Evolutionary conservation across 371 early-diverging fungal species (phyloP).

Genomic region (Zychaea mexicana): DNA sequence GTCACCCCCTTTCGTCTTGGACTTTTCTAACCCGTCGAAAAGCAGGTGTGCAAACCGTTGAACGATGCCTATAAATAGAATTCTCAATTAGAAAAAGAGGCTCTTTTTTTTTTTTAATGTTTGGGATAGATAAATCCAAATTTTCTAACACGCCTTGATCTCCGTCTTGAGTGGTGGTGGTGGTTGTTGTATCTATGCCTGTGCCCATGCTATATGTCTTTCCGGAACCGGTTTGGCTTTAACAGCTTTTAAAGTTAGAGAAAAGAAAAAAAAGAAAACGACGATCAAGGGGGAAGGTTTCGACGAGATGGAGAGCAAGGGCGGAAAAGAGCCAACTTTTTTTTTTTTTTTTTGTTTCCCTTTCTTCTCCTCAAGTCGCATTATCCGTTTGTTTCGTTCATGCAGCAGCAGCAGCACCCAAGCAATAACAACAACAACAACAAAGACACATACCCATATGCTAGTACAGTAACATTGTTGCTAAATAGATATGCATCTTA

Average conservation of each 20-base stretch:
- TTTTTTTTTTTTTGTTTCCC: conserved; percentile 86
- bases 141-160: background rate
- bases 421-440: too few species aligned
- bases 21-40: conserved; percentile 42
- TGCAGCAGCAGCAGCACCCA: too few species aligned
- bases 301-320: background rate
- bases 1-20: conserved; percentile 61
- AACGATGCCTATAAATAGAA: conserved; percentile 69
- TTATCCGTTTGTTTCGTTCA: conserved; percentile 18
- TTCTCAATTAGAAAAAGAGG: conserved; percentile 26
- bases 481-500: conserved; percentile 19
- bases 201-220: conserved; percentile 58
- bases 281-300: background rate
- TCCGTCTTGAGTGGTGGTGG: too few species aligned
- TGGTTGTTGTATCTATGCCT: conserved; percentile 15
- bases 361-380: conserved; percentile 73
- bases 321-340: conserved; percentile 14
- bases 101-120: too few species aligned
- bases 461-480: conserved; percentile 85
- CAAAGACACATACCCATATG: conserved; percentile 77
- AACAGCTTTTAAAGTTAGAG: conserved; percentile 15
- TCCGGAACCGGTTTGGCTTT: conserved; percentile 56
- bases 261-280: conserved; percentile 21
- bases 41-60: conserved; percentile 80
- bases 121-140: background rate